Evolutionary conservation across 495 filamentous ascomycete species (phyloP), one percentile per base, ranked within the genome.

Genomic region (Mytilinidion resinicola): DNA sequence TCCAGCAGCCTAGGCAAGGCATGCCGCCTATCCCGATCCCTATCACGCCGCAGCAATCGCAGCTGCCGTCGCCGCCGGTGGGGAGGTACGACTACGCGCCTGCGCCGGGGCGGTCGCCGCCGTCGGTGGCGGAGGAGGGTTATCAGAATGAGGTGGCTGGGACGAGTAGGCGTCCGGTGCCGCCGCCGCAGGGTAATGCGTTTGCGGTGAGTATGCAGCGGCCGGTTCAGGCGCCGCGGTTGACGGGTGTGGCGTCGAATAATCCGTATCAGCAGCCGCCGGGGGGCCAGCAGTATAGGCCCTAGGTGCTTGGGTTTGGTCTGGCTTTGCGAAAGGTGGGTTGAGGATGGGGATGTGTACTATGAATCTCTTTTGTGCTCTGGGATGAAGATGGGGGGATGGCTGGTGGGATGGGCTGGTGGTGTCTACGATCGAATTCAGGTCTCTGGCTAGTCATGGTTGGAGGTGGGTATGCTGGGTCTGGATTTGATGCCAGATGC

Each of bases 1-100:
- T 47, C 21, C 9, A 19, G 1, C 55, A 57, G n/a, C 41, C 53
- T 19, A 59, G 56, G 9, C 59, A 59, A 55, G 55, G 55, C 55
- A 66, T 66, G 58, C 63, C 63, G n/a, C 46, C 46, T 5, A 51
- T 62, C 19, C 59, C 63, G 6, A 43, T 62, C 15, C 63, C 63
- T 7, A 39, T 62, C 12, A 54, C 54, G 19, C 54, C 63, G 14
- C 55, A 56, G 4, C 51, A 49, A 7, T 51, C 52, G 8, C 39
- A 43, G 5, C 20, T 7, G 37, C 51, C 49, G 9, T 51, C 52
- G 8, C 39, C 51, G 5, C 20, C 19, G 37, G 39, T 21, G 36
- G 44, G 20, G 25, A 17, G 36, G 8, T 41, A 65, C 37, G 33
- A 56, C 25, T 62, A 62, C 51, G 59, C 56, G 10, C 63, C 35